A percentile compares a stretch with the other conserved stretches of the same genome.
phyloP scores from a whole-genome alignment of 2,329 filamentous ascomycete species.

The Thielaviopsis punctulata region DNA sequence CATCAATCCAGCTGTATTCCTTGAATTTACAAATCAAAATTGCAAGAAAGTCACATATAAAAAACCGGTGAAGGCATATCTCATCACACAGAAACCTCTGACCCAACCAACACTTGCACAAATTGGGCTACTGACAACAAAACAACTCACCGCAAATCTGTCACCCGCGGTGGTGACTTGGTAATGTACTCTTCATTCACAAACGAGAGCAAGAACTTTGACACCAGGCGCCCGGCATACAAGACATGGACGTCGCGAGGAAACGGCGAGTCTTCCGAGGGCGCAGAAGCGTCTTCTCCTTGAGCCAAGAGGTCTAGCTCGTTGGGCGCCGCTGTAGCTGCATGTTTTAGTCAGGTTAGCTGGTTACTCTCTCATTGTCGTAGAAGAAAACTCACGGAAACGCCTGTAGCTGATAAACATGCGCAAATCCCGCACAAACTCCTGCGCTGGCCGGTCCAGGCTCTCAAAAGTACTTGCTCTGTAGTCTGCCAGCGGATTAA shows the following conservation, averaged over 20 bases:
- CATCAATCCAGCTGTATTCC: no score
- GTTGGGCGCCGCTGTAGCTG: not conserved
- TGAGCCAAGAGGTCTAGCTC: not conserved
- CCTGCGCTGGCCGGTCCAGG: conserved; percentile 27
- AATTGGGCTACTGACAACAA: not conserved
- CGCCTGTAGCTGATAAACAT: conserved; percentile 13
- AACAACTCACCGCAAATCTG: not conserved
- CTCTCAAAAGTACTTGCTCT: conserved; percentile 20
- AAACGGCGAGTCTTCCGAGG: conserved; percentile 27
- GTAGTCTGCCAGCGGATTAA: conserved; percentile 37
- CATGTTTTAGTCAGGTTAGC: no score
- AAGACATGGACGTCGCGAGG: conserved; percentile 30
- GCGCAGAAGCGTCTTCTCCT: conserved; percentile 15
- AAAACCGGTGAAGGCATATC: no score
- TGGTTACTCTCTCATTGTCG: not conserved
- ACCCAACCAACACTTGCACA: not conserved
- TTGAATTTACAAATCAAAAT: no score
- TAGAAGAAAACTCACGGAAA: not conserved
- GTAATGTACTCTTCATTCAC: conserved; percentile 32
- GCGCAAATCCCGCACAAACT: conserved; percentile 29
- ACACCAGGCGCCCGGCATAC: conserved; percentile 35
- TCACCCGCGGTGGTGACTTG: conserved; percentile 14
- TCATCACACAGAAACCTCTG: no score
- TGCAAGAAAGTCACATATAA: no score
- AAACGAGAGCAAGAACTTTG: conserved; percentile 39